Evolutionary conservation across 2,329 filamentous ascomycete species (phyloP), one percentile per base, ranked within the genome.

Genomic region (Phialophora macrospora): DNA sequence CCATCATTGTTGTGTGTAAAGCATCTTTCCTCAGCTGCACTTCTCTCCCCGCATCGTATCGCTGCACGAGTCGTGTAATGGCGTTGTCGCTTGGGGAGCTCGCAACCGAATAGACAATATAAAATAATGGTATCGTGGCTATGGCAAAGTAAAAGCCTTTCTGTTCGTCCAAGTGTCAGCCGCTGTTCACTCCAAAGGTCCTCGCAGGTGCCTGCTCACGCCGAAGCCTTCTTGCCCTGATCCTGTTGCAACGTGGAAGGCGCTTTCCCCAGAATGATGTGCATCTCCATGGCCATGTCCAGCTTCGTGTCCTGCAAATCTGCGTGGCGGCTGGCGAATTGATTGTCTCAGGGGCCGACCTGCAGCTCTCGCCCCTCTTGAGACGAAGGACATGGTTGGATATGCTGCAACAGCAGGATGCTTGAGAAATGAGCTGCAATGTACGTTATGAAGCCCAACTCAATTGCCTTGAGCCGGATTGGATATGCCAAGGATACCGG

Each of bases 1-100:
- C 86, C 68, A 89, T 78, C 70, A 85, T 83, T 65, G 80, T 79
- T 11, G 84, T 85, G 76, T 88, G 87, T 59, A 88, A 73, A 62
- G 83, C 82, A 74, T 89, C 90, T 71, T 83, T 80, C 71, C 81
- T 78, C 61, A 82, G 82, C 77, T 82, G 86, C 49, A 79, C 81
- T 72, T 85, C 80, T 64, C 81, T 82, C 24, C 82, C 77, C 41
- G 75, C 67, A 46, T 70, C 63, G 48, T 65, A 72, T 34, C 60
- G 52, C 58, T 67, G 65, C n/a, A 70, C 60, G 28, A 69, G 58
- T 11, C 66, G 67, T 24, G 54, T 64, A 30, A 69, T 55, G 52
- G 60, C 55, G 55, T 69, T 71, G 57, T 70, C 67, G 14, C 55
- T 52, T 20, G 65, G 67, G 24, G 67, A 70, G 60, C 68, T 66